phyloP scores from a whole-genome alignment of 2,329 filamentous ascomycete species.

The Zymoseptoria tritici region DNA sequence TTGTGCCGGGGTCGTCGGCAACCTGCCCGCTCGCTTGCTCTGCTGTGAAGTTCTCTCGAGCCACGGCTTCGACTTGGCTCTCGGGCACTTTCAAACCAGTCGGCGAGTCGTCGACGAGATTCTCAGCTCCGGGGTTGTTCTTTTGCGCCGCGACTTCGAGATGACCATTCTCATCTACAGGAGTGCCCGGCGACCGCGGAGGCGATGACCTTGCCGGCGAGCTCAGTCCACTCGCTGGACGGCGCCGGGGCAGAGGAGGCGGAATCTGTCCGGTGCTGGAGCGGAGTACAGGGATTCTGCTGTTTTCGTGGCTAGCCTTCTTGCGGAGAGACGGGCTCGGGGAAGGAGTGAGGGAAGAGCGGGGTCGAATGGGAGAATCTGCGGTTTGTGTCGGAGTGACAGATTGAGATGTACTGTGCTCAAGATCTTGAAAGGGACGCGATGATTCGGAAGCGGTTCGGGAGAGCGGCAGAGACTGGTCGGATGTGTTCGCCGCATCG shows the following conservation, averaged over 20 bases:
- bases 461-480: background rate
- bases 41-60: slow-evolving; percentile 9
- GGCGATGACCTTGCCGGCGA: background rate
- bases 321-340: background rate
- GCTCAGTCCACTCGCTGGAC: background rate
- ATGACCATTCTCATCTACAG: background rate
- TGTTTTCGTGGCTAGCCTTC: background rate
- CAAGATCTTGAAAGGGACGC: background rate
- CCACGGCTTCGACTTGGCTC: slow-evolving; percentile 7
- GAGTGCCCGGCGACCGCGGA: background rate
- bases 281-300: background rate
- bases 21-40: slow-evolving; percentile 6
- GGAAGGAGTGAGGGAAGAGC: background rate
- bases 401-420: slow-evolving; percentile 1
- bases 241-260: background rate
- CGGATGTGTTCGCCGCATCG: background rate
- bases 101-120: background rate
- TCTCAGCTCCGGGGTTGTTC: background rate
- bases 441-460: background rate
- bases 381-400: slow-evolving; percentile 9
- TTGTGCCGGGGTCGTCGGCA: background rate
- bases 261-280: background rate
- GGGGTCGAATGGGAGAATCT: background rate
- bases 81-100: slow-evolving; percentile 9
- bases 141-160: background rate